Base-by-base conservation (phyloP, 78 protist genomes). In the Dictyostelium capitatum region DNA sequence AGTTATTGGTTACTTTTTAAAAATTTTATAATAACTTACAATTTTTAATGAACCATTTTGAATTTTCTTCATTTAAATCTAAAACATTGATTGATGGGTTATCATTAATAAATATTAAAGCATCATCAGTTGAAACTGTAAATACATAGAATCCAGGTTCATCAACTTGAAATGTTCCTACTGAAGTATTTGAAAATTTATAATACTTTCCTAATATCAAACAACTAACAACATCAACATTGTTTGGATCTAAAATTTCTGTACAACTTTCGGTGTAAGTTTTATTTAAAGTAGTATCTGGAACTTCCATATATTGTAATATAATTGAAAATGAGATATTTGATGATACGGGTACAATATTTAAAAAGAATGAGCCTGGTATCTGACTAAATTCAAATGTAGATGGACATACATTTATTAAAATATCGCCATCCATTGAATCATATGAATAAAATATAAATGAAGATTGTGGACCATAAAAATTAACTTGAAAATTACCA, bases 381-480 rank as follows among this genome's bases (percentile, higher is more conserved):
- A n/a, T n/a, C n/a, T 32, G 37, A 20, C 4, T 75, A 1, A 41
- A 3, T n/a, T 20, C 6, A 41, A 32, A 47, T 28, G 0, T 6
- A n/a, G 41, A 48, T 75, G 92, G 72, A 32, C 92, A 85, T 23
- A 59, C 6, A n/a, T 41, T n/a, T 30, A 77, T 1, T 54, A 53
- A 7, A 9, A 77, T 77, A 2, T 51, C 20, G 15, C 54, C 64
- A 28, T 77, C 67, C 11, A 77, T 17, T 77, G 53, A 64, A 25
- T 28, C 23, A 15, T 25, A 64, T 64, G 4, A 11, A 64, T 10
- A 64, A 64, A 25, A 64, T n/a, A 28, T 20, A n/a, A n/a, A n/a
- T 64, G 46, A n/a, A n/a, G n/a, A n/a, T n/a, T n/a, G n/a, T n/a
- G n/a, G n/a, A n/a, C n/a, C n/a, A n/a, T n/a, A n/a, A n/a, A n/a